Conservation (phyloP, 768 basidiomycete genomes). For the Leccinum barrowsii region DNA sequence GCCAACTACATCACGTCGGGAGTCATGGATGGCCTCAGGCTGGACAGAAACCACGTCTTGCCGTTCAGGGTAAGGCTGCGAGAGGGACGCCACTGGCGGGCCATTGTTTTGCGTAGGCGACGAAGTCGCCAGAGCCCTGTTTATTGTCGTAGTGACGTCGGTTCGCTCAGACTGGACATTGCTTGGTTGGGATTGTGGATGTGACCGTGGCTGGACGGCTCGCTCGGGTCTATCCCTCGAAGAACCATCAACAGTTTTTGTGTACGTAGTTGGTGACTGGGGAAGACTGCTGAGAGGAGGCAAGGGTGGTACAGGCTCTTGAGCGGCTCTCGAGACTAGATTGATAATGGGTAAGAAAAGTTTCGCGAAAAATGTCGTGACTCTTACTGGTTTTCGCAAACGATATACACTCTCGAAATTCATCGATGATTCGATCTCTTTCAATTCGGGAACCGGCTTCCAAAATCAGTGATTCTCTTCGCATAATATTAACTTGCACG, state of each 20-base stretch:
- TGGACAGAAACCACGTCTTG: neutral
- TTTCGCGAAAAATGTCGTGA: neutral
- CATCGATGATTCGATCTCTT: constrained; percentile 60
- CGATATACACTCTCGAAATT: constrained; percentile 81
- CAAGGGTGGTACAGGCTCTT: constrained; percentile 66
- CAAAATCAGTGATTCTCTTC: constrained; percentile 78
- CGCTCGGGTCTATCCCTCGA: constrained; percentile 21
- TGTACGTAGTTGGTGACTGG: constrained; percentile 19
- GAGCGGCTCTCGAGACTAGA: constrained; percentile 56
- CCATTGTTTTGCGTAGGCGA: constrained; percentile 3
- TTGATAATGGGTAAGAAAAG: constrained; percentile 3
- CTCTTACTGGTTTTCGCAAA: constrained; percentile 70
- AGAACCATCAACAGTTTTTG: neutral
- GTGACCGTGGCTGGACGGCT: constrained; percentile 16
- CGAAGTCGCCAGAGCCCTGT: neutral
- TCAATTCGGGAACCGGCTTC: constrained; percentile 53
- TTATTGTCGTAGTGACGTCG: neutral
- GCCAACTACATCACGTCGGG: constrained; percentile 1
- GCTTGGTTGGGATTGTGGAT: constrained; percentile 2
- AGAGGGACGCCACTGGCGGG: constrained; percentile 1
- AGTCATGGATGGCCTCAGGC: constrained; percentile 3
- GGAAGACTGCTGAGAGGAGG: constrained; percentile 42
- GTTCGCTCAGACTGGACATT: neutral
- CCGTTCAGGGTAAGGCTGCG: constrained; percentile 5
- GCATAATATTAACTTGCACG: constrained; percentile 78